Conservation (phyloP, 768 basidiomycete genomes). For the Leccinellum rugosiceps region DNA sequence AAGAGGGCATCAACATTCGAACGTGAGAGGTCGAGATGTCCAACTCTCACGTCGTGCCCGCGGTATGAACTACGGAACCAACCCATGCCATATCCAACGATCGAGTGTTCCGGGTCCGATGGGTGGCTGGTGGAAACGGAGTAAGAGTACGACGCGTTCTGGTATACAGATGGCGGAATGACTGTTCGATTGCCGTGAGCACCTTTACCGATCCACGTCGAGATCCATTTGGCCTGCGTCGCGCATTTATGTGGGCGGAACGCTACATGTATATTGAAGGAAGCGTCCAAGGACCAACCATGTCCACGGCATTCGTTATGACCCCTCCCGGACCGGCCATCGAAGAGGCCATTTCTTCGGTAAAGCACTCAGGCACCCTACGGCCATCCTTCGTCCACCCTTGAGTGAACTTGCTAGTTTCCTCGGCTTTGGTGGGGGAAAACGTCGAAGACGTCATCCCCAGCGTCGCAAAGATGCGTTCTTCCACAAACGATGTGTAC, state of each 20-base stretch:
- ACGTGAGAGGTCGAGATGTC: background rate
- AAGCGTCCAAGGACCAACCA: slow-evolving; percentile 30
- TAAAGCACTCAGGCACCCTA: slow-evolving; percentile 32
- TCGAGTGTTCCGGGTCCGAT: slow-evolving; percentile 19
- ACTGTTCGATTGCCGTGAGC: slow-evolving; percentile 29
- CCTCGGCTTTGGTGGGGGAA: slow-evolving; percentile 30
- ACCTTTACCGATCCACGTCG: slow-evolving; percentile 34
- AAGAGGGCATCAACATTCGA: background rate
- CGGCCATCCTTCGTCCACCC: slow-evolving; percentile 33
- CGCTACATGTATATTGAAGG: background rate
- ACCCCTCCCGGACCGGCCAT: slow-evolving; percentile 42
- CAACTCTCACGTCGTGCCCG: slow-evolving; percentile 37
- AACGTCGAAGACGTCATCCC: slow-evolving; percentile 42
- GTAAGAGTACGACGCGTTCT: slow-evolving; percentile 32
- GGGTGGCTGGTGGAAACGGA: slow-evolving; percentile 18
- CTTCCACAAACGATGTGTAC: slow-evolving; percentile 41
- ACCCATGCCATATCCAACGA: slow-evolving; percentile 41
- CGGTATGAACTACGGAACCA: slow-evolving; percentile 38
- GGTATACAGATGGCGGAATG: slow-evolving; percentile 31
- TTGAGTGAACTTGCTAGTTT: slow-evolving; percentile 32
- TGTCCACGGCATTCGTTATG: slow-evolving; percentile 41
- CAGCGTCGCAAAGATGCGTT: slow-evolving; percentile 40
- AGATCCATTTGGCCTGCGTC: slow-evolving; percentile 39
- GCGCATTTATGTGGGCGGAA: background rate
- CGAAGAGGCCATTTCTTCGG: slow-evolving; percentile 21